Conservation (phyloP, 192 early-diverging fungal genomes). For the Rhizoclosmatium globosum region DNA sequence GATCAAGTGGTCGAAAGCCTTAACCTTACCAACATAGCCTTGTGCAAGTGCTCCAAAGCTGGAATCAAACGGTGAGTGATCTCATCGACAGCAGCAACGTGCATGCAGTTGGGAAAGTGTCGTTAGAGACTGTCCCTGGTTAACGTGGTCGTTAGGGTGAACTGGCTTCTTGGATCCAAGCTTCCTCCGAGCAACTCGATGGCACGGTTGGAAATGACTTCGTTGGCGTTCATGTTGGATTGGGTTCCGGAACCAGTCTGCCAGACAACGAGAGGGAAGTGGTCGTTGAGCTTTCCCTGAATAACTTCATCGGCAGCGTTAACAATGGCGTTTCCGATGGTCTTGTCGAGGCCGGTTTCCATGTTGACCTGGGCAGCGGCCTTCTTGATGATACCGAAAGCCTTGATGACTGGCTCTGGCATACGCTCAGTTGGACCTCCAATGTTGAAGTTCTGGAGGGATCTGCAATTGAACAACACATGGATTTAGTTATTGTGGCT, state of each 20-base stretch:
- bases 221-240: slow-evolving; percentile 75
- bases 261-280: slow-evolving; percentile 99
- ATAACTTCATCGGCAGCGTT: slow-evolving; percentile 73
- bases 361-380: slow-evolving; percentile 95
- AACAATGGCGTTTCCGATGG: slow-evolving; percentile 87
- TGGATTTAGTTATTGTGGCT: no score
- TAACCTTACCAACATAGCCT: slow-evolving; percentile 81
- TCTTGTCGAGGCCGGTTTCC: slow-evolving; percentile 83
- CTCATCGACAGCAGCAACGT: slow-evolving; percentile 86
- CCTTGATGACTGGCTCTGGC: slow-evolving; percentile 94
- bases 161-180: slow-evolving; percentile 94
- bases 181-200: slow-evolving; percentile 90
- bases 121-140: slow-evolving; percentile 99
- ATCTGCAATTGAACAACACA: slow-evolving; percentile 41
- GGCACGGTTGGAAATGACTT: slow-evolving; percentile 98
- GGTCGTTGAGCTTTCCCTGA: slow-evolving; percentile 87
- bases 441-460: slow-evolving; percentile 98
- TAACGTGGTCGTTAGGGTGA: slow-evolving; percentile 99
- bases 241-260: slow-evolving; percentile 97
- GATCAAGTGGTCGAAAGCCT: slow-evolving; percentile 91
- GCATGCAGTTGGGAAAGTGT: slow-evolving; percentile 99
- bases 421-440: slow-evolving; percentile 91
- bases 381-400: slow-evolving; percentile 95
- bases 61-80: slow-evolving; percentile 87
- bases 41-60: slow-evolving; percentile 79